Conservation (phyloP, 495 filamentous ascomycete genomes). For the Annulohypoxylon nitens region DNA sequence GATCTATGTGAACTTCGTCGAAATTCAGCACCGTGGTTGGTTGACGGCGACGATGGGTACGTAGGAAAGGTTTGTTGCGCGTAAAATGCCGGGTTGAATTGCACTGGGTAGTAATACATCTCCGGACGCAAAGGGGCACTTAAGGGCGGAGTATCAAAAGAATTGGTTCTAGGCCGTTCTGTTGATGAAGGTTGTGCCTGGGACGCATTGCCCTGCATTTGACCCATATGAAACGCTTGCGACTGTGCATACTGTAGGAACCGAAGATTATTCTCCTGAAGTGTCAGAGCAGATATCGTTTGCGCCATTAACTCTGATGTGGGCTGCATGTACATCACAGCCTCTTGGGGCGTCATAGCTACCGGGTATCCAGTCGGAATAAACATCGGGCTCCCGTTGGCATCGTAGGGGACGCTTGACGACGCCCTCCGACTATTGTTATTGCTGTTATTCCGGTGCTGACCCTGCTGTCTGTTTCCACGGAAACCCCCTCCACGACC, state of each 20-base stretch:
- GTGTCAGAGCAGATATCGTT: conserved; percentile 53
- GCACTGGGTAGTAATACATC: conserved; percentile 57
- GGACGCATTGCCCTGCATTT: conserved; percentile 58
- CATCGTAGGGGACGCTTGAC: conserved; percentile 46
- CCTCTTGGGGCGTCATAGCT: conserved; percentile 54
- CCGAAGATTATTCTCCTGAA: conserved; percentile 60
- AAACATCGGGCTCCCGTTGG: conserved; percentile 47
- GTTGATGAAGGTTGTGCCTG: conserved; percentile 54
- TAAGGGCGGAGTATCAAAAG: conserved; percentile 65
- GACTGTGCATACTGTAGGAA: conserved; percentile 64
- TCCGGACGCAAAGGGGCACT: conserved; percentile 63
- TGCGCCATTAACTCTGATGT: conserved; percentile 60
- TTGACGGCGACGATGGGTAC: conserved; percentile 63
- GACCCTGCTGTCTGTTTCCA: conserved; percentile 67
- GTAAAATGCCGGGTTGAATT: conserved; percentile 49
- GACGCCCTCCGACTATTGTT: conserved; percentile 49
- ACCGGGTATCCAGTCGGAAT: conserved; percentile 45
- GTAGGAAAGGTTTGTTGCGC: conserved; percentile 54
- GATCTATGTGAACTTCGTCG: conserved; percentile 66
- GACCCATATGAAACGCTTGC: conserved; percentile 59
- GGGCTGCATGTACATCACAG: conserved; percentile 60
- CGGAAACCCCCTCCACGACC: conserved; percentile 71
- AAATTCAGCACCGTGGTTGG: conserved; percentile 57
- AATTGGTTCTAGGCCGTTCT: conserved; percentile 66
- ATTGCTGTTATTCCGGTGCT: conserved; percentile 60